Evolutionary conservation across 768 basidiomycete species (phyloP), one percentile per base, ranked within the genome.

Genomic region (Boletales sp.): DNA sequence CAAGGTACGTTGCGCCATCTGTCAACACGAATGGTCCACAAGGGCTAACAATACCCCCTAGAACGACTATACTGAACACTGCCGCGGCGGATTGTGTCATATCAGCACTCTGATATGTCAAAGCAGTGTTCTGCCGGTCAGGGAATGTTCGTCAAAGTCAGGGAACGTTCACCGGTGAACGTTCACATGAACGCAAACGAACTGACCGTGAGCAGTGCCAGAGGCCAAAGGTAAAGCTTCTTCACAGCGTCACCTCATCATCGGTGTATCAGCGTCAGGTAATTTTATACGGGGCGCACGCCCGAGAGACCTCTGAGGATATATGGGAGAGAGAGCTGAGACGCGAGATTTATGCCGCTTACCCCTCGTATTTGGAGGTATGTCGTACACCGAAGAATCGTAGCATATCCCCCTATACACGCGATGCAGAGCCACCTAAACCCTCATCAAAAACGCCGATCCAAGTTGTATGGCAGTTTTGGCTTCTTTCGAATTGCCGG

Each of bases 271-370:
- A 91, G 61, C 80, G 89, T 13, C 86, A 79, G 57, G 75, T 83
- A 11, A 80, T 80, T 7, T 60, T 93, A 34, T 81, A 90, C 54
- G 88, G 90, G 14, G 75, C 79, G 1, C 77, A 85, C 15, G 77
- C 77, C 2, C 78, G 87, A 42, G 82, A 82, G 57, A 86, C 81
- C 0, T 83, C 83, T 0, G 89, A 91, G 60, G 87, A 89, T 50
- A 41, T 67, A 13, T 81, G 79, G 40, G 89, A 90, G 63, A 78
- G 80, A 32, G 77, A 82, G 59, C 86, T 91, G 52, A 78, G 88
- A 40, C 78, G 77, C 42, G 84, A 90, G 61, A 76, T 92, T 37
- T 76, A 87, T 15, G 57, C 71, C 2, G 66, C 83, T 15, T 91
- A 38, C 86, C 86, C 5, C 78, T 81, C 47, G 59, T 92, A 29